phyloP scores from a whole-genome alignment of 1,139 yeast genomes.

The Candida tropicalis region DNA sequence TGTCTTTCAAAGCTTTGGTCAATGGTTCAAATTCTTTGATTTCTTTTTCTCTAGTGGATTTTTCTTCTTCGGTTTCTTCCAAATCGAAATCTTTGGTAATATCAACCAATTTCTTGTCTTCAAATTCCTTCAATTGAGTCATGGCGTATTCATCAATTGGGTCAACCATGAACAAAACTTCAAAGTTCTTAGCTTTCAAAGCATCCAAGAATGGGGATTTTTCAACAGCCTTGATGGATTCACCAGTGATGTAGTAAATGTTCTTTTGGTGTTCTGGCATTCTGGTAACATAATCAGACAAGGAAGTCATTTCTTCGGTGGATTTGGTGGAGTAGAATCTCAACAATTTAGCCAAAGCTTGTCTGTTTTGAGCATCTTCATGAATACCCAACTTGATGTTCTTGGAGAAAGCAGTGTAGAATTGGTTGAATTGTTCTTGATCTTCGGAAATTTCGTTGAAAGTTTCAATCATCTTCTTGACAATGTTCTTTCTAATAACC shows the following conservation, averaged over 20 bases:
- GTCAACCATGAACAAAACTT: conserved; percentile 96
- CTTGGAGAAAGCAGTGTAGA: conserved; percentile 98
- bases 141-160: conserved; percentile 99
- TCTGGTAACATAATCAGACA: conserved; percentile 96
- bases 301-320: conserved; percentile 88
- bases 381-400: conserved; percentile 98
- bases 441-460: conserved; percentile 99
- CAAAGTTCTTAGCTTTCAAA: conserved; percentile 97
- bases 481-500: conserved; percentile 99
- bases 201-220: conserved; percentile 99
- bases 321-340: conserved; percentile 98
- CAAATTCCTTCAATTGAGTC: conserved; percentile 99
- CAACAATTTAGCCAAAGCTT: conserved; percentile 90
- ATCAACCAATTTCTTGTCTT: conserved; percentile 98
- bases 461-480: conserved; percentile 97
- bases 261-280: conserved; percentile 99
- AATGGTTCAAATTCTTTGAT: conserved; percentile 89
- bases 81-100: conserved; percentile 99
- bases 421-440: conserved; percentile 96
- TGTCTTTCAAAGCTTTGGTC: conserved; percentile 94
- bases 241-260: conserved; percentile 99
- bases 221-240: conserved; percentile 95
- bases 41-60: conserved; percentile 90
- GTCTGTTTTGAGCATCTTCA: conserved; percentile 98
- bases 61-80: conserved; percentile 99